Conservation (phyloP, 257 asterid genomes). For the Cinchona pubescens region DNA sequence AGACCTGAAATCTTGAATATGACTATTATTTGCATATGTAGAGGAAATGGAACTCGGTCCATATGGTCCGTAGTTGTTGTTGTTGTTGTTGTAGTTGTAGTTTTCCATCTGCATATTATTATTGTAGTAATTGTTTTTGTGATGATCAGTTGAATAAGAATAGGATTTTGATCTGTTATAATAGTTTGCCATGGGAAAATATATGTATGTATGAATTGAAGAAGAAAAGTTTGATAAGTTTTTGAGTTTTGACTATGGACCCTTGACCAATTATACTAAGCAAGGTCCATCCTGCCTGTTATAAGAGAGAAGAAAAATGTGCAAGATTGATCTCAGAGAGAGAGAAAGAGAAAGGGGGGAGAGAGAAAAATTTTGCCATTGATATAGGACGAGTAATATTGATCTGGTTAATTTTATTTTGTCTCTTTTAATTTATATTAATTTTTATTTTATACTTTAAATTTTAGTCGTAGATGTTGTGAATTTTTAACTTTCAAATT, state of each 20-base stretch:
- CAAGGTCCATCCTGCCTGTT: too few relatives aligned
- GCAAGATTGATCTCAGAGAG: neutral
- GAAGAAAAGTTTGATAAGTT: neutral
- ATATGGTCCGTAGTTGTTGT: constrained; percentile 24
- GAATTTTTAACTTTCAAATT: too few relatives aligned
- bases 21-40: constrained; percentile 4
- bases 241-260: constrained; percentile 11
- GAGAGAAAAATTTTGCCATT: neutral
- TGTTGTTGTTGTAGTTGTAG: too few relatives aligned
- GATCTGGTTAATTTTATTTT: neutral
- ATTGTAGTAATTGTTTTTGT: neutral
- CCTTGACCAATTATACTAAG: neutral
- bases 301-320: neutral
- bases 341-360: neutral
- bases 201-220: constrained; percentile 7
- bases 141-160: constrained; percentile 24
- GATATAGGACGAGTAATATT: neutral
- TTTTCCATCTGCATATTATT: constrained; percentile 29
- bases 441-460: too few relatives aligned
- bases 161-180: constrained; percentile 38
- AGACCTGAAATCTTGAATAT: constrained; percentile 44
- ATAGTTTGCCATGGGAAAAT: constrained; percentile 21
- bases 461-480: too few relatives aligned
- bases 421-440: too few relatives aligned
- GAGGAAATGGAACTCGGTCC: constrained; percentile 12